These are phyloP conservation scores for Carex cristatella DNA, from an alignment of 176 grass and related monocot species.

Conservation along the genomic window DNA sequence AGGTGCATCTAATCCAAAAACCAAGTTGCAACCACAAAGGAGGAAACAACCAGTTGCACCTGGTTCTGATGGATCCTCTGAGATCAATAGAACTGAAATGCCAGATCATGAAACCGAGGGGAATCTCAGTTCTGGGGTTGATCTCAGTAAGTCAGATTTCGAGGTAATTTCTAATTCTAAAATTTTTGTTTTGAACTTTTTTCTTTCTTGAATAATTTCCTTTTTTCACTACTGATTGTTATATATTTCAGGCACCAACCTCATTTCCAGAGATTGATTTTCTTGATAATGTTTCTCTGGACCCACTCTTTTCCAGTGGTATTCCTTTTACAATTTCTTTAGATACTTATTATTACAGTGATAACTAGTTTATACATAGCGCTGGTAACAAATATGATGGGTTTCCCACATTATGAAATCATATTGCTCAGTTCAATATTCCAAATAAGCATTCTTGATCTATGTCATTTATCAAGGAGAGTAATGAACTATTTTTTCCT, in stretches of 20 bases:
- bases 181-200: neutral
- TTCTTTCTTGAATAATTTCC: neutral
- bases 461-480: neutral
- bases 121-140: neutral
- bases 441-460: neutral
- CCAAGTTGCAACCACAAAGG: conserved; percentile 6
- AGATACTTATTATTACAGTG: too few species aligned
- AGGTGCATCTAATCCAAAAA: neutral
- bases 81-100: neutral
- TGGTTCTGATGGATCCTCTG: neutral
- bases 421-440: neutral
- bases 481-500: neutral
- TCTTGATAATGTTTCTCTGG: neutral
- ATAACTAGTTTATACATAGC: too few species aligned
- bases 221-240: neutral
- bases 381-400: too few species aligned
- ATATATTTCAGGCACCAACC: neutral
- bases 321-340: neutral
- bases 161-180: neutral
- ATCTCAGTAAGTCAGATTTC: neutral
- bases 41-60: neutral
- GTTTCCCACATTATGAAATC: too few species aligned
- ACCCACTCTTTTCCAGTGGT: neutral
- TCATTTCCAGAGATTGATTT: conserved; percentile 11
- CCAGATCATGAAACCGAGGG: neutral